These are phyloP conservation scores for Vitis rotundifolia DNA, from an alignment of 164 flowering plant species.

Conservation along the genomic window DNA sequence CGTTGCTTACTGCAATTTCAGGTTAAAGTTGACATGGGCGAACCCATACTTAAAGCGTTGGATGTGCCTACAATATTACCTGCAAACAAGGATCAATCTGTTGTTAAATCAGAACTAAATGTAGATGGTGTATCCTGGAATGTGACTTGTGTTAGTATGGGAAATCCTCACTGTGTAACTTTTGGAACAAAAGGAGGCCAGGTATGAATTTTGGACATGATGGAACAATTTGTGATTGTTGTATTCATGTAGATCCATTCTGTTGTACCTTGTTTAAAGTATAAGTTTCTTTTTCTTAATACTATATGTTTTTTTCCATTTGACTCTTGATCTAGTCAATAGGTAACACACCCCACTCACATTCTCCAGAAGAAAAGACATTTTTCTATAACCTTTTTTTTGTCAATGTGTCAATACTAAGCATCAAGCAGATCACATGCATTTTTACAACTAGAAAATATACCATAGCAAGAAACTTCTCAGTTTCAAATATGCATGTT, in stretches of 20 bases:
- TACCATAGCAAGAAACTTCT: too few relatives aligned
- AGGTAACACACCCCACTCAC: too few relatives aligned
- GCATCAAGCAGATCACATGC: too few relatives aligned
- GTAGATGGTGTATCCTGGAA: constrained; percentile 79
- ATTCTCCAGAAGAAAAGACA: too few relatives aligned
- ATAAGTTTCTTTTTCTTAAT: neutral
- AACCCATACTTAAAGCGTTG: constrained; percentile 72
- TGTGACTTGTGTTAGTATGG: constrained; percentile 99
- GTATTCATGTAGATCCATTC: neutral
- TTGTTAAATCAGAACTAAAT: constrained; percentile 58
- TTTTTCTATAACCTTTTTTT: too few relatives aligned
- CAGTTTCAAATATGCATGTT: too few relatives aligned
- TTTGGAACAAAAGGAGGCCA: constrained; percentile 56
- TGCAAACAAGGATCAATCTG: constrained; percentile 60
- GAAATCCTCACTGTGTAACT: constrained; percentile 96
- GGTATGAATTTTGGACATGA: constrained; percentile 37
- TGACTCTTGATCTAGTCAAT: too few relatives aligned
- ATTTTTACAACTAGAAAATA: too few relatives aligned
- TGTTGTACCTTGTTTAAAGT: neutral
- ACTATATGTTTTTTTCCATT: too few relatives aligned
- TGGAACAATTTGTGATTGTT: neutral
- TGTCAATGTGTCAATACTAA: too few relatives aligned
- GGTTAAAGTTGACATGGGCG: constrained; percentile 98
- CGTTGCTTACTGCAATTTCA: constrained; percentile 24
- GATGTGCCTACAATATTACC: constrained; percentile 79